Evolutionary conservation across 495 filamentous ascomycete species (phyloP).

Genomic region (Alectoria sarmentosa): DNA sequence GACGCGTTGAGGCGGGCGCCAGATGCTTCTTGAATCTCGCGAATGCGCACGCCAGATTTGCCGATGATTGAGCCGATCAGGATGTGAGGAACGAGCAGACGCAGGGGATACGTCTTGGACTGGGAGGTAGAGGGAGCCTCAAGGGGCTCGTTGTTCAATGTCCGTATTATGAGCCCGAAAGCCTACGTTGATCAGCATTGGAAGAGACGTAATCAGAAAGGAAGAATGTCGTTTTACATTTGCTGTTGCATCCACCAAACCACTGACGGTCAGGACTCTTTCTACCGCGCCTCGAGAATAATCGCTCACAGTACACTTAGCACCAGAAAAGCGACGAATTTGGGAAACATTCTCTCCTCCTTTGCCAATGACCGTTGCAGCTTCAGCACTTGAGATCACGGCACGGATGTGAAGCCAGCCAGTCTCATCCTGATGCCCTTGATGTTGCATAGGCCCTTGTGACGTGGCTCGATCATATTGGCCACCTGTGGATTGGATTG

Average conservation of each 20-base stretch:
- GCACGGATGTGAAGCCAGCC: constrained; percentile 95
- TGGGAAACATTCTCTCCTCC: constrained; percentile 96
- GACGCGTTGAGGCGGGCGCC: constrained; percentile 95
- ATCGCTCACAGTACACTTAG: constrained; percentile 97
- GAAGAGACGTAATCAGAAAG: neutral
- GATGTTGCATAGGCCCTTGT: constrained; percentile 42
- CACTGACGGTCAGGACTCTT: constrained; percentile 93
- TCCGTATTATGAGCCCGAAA: constrained; percentile 96
- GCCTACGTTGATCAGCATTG: constrained; percentile 50
- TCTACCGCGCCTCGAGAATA: constrained; percentile 95
- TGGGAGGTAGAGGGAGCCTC: constrained; percentile 77
- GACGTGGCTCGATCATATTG: constrained; percentile 47
- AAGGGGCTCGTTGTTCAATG: constrained; percentile 91
- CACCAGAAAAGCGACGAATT: constrained; percentile 83
- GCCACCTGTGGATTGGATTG: constrained; percentile 58
- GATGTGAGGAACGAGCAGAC: constrained; percentile 91
- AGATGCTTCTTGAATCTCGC: constrained; percentile 96
- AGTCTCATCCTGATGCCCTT: constrained; percentile 71
- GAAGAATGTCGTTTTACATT: constrained; percentile 58
- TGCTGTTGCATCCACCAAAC: constrained; percentile 88
- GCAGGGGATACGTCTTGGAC: constrained; percentile 95
- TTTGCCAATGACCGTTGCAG: constrained; percentile 96
- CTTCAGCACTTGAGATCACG: constrained; percentile 92
- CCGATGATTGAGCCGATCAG: constrained; percentile 98
- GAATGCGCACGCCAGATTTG: constrained; percentile 89